These are phyloP conservation scores for Plantago rigida DNA, from an alignment of 305 asterid species.

Conservation along the genomic window DNA sequence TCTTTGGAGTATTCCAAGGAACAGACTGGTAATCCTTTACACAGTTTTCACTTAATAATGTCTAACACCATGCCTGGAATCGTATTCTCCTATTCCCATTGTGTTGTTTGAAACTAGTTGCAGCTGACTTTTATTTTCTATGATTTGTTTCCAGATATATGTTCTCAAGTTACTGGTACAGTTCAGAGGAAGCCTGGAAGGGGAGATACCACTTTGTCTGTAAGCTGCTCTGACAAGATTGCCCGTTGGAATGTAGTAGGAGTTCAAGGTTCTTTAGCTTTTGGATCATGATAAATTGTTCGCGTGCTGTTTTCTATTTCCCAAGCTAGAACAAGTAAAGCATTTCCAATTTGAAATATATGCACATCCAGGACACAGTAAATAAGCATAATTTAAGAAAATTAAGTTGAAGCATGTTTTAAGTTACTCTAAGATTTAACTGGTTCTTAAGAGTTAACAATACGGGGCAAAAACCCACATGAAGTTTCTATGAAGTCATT, in stretches of 20 bases:
- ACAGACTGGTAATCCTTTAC: constrained; percentile 35
- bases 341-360: constrained; percentile 8
- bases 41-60: neutral
- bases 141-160: constrained; percentile 27
- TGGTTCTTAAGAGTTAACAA: constrained; percentile 1
- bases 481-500: constrained; percentile 9
- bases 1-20: constrained; percentile 25
- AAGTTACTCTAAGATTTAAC: constrained; percentile 8
- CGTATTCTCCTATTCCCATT: neutral
- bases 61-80: neutral
- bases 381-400: neutral
- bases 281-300: constrained; percentile 14
- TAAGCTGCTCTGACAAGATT: constrained; percentile 96
- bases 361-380: constrained; percentile 9
- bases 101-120: neutral
- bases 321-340: neutral
- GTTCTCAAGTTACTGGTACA: constrained; percentile 41
- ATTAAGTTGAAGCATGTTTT: neutral
- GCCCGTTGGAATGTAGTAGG: constrained; percentile 93
- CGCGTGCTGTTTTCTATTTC: neutral
- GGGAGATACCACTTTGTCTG: constrained; percentile 86
- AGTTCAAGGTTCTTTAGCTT: constrained; percentile 60
- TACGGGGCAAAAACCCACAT: constrained; percentile 7
- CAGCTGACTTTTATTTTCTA: constrained; percentile 15
- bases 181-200: constrained; percentile 94